Evolutionary conservation across 176 grass and related monocot species (phyloP), one percentile per base, ranked within the genome.

Genomic region (Oropetium thomaeum): DNA sequence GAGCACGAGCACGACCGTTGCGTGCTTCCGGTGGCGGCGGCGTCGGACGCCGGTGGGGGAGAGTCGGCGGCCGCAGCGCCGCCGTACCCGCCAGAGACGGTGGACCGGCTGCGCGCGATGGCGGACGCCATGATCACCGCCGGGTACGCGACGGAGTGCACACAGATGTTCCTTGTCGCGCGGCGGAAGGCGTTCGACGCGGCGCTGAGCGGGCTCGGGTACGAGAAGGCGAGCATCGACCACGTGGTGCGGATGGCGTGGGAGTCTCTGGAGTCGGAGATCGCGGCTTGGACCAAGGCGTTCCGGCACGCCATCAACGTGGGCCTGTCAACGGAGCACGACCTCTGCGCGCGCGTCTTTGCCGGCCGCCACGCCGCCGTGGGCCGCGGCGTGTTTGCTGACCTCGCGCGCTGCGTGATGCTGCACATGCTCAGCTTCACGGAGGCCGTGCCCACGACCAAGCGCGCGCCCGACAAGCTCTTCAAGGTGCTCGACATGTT

Each of bases 401-500:
- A 88, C 75, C 77, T 90, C 2, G 75, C 87, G 0, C 75, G 84
- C n/a, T 78, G 82, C 55, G 76, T 85, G 26, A 82, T 89, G 78
- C 72, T 95, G 41, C 76, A 74, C 76, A 84, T 99, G 69, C 87
- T 99, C 73, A 92, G 80, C 49, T 99, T 99, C 84, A 82, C 84
- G 1, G 87, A 99, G 69, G 96, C 87, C 10, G 81, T 99, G 67
- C 65, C 64, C 40, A 82, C 82, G 87, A 90, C 92, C 6, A 90
- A 79, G 45, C 85, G 82, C 69, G 83, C 87, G 0, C 82, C 85
- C 0, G 96, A 96, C 77, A 95, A 90, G 82, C 87, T 99, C 12
- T 95, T 95, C 86, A 95, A 90, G 69, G 87, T 99, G 65, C 89
- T 99, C 16, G 92, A 99, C 62, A 92, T 95, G 82, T 99, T 92